Conservation (phyloP, 805 yeast species). For the Ogataea pilisensis region DNA sequence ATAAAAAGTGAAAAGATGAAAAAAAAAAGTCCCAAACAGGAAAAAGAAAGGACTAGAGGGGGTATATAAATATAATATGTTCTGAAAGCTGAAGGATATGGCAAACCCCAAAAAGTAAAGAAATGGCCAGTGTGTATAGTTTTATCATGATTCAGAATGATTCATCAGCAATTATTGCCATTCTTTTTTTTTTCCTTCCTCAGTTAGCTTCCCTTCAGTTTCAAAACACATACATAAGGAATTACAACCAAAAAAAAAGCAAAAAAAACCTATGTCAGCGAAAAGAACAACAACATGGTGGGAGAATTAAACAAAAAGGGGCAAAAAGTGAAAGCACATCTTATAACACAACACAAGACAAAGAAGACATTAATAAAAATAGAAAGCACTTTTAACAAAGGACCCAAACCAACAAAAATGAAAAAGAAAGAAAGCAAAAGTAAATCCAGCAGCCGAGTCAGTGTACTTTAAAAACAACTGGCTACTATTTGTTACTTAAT, state of each 20-base stretch:
- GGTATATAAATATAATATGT: not conserved
- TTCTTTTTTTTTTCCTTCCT: too few species aligned
- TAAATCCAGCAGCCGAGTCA: not conserved
- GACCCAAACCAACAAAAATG: not conserved
- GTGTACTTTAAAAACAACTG: not conserved
- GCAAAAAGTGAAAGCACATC: not conserved
- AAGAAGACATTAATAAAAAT: too few species aligned
- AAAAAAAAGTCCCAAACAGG: too few species aligned
- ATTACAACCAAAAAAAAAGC: too few species aligned
- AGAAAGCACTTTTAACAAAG: not conserved
- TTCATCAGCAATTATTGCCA: not conserved
- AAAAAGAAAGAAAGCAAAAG: not conserved
- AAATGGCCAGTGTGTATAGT: not conserved
- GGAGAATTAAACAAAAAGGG: not conserved
- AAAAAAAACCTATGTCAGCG: too few species aligned
- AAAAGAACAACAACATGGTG: not conserved
- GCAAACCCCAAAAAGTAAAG: not conserved
- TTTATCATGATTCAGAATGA: not conserved
- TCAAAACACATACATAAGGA: not conserved
- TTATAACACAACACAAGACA: not conserved
- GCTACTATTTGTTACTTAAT: constrained; percentile 6
- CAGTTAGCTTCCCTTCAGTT: not conserved
- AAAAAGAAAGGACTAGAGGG: not conserved
- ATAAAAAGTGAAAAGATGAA: too few species aligned
- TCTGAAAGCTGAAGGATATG: not conserved